Base-by-base conservation (phyloP, 2,329 filamentous ascomycete genomes). In the Fusarium subglutinans region DNA sequence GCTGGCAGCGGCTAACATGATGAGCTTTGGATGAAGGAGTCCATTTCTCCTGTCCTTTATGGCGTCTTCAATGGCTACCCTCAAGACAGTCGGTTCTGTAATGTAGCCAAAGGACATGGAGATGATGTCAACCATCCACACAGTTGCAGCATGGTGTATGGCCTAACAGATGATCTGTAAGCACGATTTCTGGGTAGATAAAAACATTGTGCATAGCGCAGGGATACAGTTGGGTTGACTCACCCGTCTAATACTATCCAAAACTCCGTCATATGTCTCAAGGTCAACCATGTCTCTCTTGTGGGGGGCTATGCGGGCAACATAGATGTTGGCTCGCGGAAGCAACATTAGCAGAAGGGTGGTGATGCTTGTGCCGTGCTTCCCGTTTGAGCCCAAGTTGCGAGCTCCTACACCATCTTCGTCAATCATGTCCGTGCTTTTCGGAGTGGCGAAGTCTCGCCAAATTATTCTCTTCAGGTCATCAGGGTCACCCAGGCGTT, bases 61-160 rank as follows among this genome's bases (percentile, higher is more conserved):
- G 18, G 26, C 26, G 6, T 47, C 6, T 47, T 47, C 26, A 22
- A 15, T 47, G 4, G 18, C 13, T 9, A 47, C 9, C 13, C 8
- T 10, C 0, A 47, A 3, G 6, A 47, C 4, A 0, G 13, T 0
- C 4, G 26, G 45, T 5, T 47, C 45, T 2, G 18, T 47, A 1
- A 28, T 28, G 18, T 47, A 47, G 26, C 26, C 26, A 11, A 47
- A 47, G 13, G 13, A 28, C 13, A 47, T 22, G 5, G 18, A 47
- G 18, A 28, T 28, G 8, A 22, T 47, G 13, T 28, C 45, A 8
- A 28, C 45, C 45, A 47, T 28, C 26, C 26, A 47, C 5, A 22
- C 45, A 47, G 6, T 22, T 47, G 18, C 3, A 22, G 18, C 45
- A 1, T 47, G 45, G 26, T 5, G 18, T 28, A 47, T 47, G 26